These are phyloP conservation scores for Lignosus rhinocerotis DNA, from an alignment of 1,284 basidiomycete genomes.

Conservation along the genomic window DNA sequence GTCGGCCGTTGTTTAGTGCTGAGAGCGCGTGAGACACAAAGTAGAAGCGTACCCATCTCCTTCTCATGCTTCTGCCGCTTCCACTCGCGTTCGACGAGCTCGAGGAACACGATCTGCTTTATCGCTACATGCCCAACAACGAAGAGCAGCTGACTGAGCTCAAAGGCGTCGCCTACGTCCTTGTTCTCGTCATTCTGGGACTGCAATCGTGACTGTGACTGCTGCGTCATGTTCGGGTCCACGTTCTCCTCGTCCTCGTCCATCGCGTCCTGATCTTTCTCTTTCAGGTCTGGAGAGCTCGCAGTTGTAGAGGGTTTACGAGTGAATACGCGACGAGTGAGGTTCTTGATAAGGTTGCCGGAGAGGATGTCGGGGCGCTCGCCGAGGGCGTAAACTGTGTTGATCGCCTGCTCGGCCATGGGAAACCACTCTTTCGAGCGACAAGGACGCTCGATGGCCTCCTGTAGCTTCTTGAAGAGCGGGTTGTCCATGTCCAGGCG, in stretches of 20 bases:
- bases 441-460: constrained; percentile 75
- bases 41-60: constrained; percentile 59
- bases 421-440: constrained; percentile 93
- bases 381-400: constrained; percentile 92
- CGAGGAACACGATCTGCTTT: constrained; percentile 96
- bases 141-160: constrained; percentile 90
- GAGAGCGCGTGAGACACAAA: neutral
- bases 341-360: constrained; percentile 78
- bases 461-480: constrained; percentile 84
- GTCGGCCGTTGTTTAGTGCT: too few relatives aligned
- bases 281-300: constrained; percentile 29
- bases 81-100: constrained; percentile 96
- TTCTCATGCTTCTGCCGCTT: constrained; percentile 94
- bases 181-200: constrained; percentile 36
- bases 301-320: constrained; percentile 5
- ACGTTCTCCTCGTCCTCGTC: constrained; percentile 44
- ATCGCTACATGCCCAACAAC: constrained; percentile 95
- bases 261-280: constrained; percentile 51
- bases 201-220: constrained; percentile 5
- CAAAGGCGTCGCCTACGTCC: constrained; percentile 79
- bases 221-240: constrained; percentile 10
- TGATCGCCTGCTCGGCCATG: constrained; percentile 95
- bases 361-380: constrained; percentile 92
- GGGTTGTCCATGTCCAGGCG: constrained; percentile 88
- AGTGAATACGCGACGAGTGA: constrained; percentile 74